A percentile compares a stretch with the other conserved stretches of the same genome.
Evolutionary conservation across 768 basidiomycete genomes (phyloP).

Genomic region (Lactifluus hygrophoroides): DNA sequence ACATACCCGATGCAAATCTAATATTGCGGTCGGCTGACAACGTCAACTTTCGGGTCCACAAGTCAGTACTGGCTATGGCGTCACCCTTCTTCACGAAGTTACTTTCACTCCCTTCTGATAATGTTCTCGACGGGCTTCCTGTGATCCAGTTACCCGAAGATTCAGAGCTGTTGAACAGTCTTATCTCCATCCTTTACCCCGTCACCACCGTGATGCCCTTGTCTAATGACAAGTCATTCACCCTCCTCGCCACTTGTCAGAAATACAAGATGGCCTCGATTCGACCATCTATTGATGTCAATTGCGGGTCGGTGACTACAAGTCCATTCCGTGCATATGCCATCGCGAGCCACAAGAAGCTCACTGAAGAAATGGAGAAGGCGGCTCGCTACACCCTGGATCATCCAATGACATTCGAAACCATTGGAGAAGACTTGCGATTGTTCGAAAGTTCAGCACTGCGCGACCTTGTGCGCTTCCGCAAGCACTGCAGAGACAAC

Average conservation of each 20-base stretch:
- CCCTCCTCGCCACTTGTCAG: constrained; percentile 13
- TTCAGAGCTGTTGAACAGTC: neutral
- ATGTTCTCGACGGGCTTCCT: neutral
- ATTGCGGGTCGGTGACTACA: neutral
- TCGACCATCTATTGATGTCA: neutral
- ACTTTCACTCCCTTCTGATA: neutral
- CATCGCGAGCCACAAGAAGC: constrained; percentile 4
- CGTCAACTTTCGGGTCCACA: neutral
- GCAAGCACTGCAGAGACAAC: neutral
- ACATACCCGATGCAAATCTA: neutral
- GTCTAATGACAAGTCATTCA: neutral
- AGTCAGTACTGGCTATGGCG: neutral
- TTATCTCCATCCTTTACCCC: neutral
- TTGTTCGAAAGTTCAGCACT: neutral
- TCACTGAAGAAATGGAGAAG: neutral
- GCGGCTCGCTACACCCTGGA: neutral
- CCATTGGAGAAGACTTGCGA: neutral
- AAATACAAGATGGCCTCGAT: constrained; percentile 22
- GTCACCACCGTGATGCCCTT: neutral
- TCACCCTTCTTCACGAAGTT: neutral
- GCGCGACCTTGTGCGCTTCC: neutral
- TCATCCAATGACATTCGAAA: neutral
- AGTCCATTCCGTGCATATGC: constrained; percentile 13
- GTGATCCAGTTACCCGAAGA: neutral
- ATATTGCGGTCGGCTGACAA: constrained; percentile 1